Percentiles rank a stretch among this genome's conserved stretches.
Conservation (phyloP, 2,329 filamentous ascomycete genomes). For the Coniochaeta sp. region DNA sequence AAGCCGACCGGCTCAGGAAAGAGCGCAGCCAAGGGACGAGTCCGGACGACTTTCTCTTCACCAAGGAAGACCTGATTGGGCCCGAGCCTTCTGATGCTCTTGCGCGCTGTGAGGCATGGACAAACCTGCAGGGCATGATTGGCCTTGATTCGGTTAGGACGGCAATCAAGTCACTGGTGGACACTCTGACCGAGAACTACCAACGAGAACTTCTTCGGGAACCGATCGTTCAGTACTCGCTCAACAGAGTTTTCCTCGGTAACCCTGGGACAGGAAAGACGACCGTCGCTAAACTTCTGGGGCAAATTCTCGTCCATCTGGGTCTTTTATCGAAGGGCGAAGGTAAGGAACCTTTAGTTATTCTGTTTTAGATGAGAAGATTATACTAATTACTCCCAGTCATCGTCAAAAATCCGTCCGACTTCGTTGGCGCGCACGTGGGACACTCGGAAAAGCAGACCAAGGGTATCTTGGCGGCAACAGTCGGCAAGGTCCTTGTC, state of each 20-base stretch:
- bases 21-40: conserved; percentile 32
- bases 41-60: conserved; percentile 53
- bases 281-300: conserved; percentile 66
- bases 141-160: conserved; percentile 58
- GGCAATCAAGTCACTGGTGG: conserved; percentile 49
- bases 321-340: conserved; percentile 63
- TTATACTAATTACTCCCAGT: conserved; percentile 30
- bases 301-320: conserved; percentile 58
- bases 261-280: conserved; percentile 72
- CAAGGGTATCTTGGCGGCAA: conserved; percentile 60
- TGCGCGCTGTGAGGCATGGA: conserved; percentile 46
- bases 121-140: conserved; percentile 47
- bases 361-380: neutral
- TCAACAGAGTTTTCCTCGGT: conserved; percentile 66
- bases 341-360: conserved; percentile 30
- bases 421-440: conserved; percentile 59
- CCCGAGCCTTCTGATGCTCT: conserved; percentile 54
- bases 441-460: conserved; percentile 66
- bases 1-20: conserved; percentile 45
- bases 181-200: conserved; percentile 58
- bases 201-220: conserved; percentile 56
- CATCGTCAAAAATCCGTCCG: conserved; percentile 63
- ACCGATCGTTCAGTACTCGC: conserved; percentile 47
- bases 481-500: conserved; percentile 66
- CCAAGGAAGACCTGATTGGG: conserved; percentile 63